Base-by-base conservation (phyloP, 352 stramenopile species). In the Phytophthora rubi region DNA sequence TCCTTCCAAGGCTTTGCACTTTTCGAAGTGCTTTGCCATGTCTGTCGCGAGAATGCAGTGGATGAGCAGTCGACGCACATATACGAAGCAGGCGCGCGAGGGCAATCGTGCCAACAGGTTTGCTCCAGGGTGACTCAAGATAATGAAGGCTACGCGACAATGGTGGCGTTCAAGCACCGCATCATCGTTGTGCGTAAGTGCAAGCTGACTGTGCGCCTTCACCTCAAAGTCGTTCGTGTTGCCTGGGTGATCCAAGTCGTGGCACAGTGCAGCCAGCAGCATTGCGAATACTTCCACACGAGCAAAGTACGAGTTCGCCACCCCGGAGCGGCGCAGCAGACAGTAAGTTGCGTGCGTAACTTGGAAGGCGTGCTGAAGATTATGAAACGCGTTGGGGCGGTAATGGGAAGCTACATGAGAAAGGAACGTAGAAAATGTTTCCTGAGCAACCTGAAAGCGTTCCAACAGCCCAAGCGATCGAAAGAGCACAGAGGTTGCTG, bases 171-270 rank as follows among this genome's bases (percentile, higher is more conserved):
- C 89, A 0, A 96, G 75, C 21, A 96, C 89, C 8, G 85, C 82
- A 49, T 89, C 76, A 66, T 96, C 86, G 53, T 94, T 94, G 69
- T 96, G 92, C 3, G 82, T 90, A 37, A 94, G 75, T 18, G 89
- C 88, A 28, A 96, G 80, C 28, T 89, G 80, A 28, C 83, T 93
- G 8, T 82, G 69, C 5, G 79, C 75, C 39, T 92, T 91, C 18
- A 93, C 70, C 63, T 96, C 81, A 65, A 96, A 96, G 65, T 88
- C 83, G 71, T 96, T 96, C 45, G 85, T 94, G 61, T 91, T 88
- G 3, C 86, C 88, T 7, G 88, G 85, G 44, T 96, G 89, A 55
- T 93, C 88, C 28, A 96, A 74, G 54, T 96, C 87, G 48, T 94
- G 86, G 39, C 81, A 85, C 28, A 94, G 62, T 2, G 83, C 79